Conservation (phyloP, 164 flowering plant species). For the Echeveria elegans region DNA sequence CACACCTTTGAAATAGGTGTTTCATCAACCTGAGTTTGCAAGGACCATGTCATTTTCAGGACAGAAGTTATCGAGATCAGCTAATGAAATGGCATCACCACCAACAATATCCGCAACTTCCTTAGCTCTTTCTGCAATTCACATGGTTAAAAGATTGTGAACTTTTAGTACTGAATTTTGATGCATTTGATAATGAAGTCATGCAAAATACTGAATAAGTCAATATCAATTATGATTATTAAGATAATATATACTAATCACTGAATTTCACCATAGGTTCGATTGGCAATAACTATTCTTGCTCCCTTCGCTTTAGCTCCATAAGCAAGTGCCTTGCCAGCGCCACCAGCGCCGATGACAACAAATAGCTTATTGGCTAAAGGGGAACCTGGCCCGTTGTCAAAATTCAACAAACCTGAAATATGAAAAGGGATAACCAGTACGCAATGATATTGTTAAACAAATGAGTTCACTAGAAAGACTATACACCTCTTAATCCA, state of each 20-base stretch:
- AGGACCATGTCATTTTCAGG: constrained; percentile 88
- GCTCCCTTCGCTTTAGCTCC: constrained; percentile 96
- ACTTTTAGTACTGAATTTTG: background rate
- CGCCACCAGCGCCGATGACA: constrained; percentile 98
- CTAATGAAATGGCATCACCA: constrained; percentile 67
- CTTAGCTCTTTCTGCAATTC: constrained; percentile 57
- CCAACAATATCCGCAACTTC: constrained; percentile 74
- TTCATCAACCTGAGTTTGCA: constrained; percentile 80
- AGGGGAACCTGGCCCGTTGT: constrained; percentile 41
- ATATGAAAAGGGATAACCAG: background rate
- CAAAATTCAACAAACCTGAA: constrained; percentile 27
- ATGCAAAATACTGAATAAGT: background rate
- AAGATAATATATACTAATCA: background rate
- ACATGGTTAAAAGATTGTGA: background rate
- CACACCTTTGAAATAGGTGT: constrained; percentile 88
- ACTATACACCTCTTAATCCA: constrained; percentile 58
- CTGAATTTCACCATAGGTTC: constrained; percentile 58
- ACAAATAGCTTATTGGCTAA: constrained; percentile 73
- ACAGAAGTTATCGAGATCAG: constrained; percentile 46
- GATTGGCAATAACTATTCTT: constrained; percentile 76
- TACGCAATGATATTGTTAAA: constrained; percentile 7
- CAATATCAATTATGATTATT: background rate
- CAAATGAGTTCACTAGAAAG: constrained; percentile 8
- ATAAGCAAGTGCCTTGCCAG: constrained; percentile 98
- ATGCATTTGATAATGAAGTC: background rate